Conservation (phyloP, 257 asterid species). For the Scutellaria baicalensis region DNA sequence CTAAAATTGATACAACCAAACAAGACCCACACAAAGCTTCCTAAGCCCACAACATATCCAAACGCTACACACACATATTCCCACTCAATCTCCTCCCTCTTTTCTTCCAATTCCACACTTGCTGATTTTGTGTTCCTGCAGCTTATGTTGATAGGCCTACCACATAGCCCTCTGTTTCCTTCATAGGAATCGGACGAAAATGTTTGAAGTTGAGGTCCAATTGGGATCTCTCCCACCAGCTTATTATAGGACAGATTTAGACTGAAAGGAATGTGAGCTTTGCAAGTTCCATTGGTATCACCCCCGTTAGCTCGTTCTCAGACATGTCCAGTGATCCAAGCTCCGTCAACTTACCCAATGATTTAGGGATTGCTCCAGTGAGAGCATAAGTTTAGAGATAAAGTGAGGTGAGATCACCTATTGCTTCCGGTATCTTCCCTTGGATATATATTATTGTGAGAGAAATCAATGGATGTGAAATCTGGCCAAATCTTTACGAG, state of each 20-base stretch:
- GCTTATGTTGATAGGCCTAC: conserved; percentile 4
- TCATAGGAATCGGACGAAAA: conserved; percentile 17
- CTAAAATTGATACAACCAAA: too few species aligned
- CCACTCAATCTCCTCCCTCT: too few species aligned
- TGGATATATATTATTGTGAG: background rate
- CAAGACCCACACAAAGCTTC: too few species aligned
- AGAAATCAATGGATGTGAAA: background rate
- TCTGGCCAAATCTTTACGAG: background rate
- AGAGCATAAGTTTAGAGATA: conserved; percentile 33
- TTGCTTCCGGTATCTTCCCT: background rate
- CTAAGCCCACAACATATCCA: too few species aligned
- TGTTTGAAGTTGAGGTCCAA: background rate
- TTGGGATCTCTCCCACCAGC: conserved; percentile 3
- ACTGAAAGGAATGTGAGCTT: conserved; percentile 27
- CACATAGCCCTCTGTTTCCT: conserved; percentile 19
- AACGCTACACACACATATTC: too few species aligned
- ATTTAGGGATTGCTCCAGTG: conserved; percentile 26
- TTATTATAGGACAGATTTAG: conserved; percentile 31
- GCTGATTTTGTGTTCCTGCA: background rate
- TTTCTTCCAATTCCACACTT: too few species aligned
- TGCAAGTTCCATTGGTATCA: conserved; percentile 24
- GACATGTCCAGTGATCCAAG: conserved; percentile 42
- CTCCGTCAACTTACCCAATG: too few species aligned
- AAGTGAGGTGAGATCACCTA: conserved; percentile 29
- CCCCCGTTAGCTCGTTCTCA: conserved; percentile 22